A percentile compares a stretch with the other conserved stretches of the same genome.
Conservation (phyloP, 306 rosid species). For the Pachyrhizus erosus region DNA sequence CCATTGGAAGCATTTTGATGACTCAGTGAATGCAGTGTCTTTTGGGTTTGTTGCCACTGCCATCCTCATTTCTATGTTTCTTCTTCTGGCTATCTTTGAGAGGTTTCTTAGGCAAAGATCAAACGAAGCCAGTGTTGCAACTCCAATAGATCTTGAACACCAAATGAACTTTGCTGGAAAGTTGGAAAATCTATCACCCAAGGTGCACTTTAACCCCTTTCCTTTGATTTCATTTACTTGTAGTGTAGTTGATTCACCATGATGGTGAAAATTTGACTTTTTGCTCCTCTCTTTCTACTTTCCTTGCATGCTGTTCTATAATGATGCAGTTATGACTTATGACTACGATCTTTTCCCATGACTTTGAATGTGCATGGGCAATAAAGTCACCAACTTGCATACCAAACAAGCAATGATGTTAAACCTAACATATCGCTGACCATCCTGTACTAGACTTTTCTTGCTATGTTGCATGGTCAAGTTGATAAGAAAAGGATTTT, state of each 20-base stretch:
- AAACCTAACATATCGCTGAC: background rate
- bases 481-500: background rate
- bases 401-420: background rate
- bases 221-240: conserved; percentile 17
- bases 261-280: conserved; percentile 21
- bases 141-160: conserved; percentile 55
- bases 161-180: conserved; percentile 49
- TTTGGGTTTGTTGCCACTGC: conserved; percentile 83
- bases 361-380: conserved; percentile 11
- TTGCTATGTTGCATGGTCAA: background rate
- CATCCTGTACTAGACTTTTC: background rate
- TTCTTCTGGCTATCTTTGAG: conserved; percentile 79
- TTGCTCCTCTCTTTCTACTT: background rate
- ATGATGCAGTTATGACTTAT: conserved; percentile 14
- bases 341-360: background rate
- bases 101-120: conserved; percentile 65
- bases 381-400: background rate
- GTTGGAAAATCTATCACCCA: conserved; percentile 53
- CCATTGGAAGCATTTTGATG: conserved; percentile 62
- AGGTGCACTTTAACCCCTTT: conserved; percentile 48
- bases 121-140: conserved; percentile 39
- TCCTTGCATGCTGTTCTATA: background rate
- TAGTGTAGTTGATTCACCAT: background rate
- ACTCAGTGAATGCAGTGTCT: conserved; percentile 67
- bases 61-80: conserved; percentile 77